Conservation (phyloP, 352 stramenopile genomes). For the Pythium oligandrum region DNA sequence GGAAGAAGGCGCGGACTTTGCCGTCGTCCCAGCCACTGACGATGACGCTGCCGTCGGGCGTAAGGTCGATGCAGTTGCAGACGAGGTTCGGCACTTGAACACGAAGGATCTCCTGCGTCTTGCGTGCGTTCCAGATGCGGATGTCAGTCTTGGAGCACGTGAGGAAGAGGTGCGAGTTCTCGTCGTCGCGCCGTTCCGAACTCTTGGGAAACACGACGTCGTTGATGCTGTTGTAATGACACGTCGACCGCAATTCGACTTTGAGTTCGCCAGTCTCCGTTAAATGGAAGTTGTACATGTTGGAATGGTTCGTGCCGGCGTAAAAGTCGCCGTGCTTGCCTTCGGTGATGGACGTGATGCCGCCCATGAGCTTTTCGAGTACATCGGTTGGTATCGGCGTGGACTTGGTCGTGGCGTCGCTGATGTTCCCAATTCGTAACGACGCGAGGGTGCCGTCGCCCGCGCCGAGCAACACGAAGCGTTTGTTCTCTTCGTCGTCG, state of each 20-base stretch:
- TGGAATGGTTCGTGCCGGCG: conserved; percentile 91
- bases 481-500: conserved; percentile 85
- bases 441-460: conserved; percentile 91
- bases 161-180: conserved; percentile 93
- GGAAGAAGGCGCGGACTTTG: conserved; percentile 96
- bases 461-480: conserved; percentile 85
- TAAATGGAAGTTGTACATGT: conserved; percentile 91
- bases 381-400: conserved; percentile 58
- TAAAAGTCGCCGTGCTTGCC: conserved; percentile 85
- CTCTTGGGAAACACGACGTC: conserved; percentile 91
- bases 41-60: conserved; percentile 83
- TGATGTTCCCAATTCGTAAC: conserved; percentile 68
- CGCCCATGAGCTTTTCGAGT: conserved; percentile 86
- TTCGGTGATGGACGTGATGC: conserved; percentile 88
- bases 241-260: conserved; percentile 83
- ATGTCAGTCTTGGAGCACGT: conserved; percentile 95
- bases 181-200: conserved; percentile 34
- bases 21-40: conserved; percentile 96
- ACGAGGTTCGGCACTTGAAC: conserved; percentile 97
- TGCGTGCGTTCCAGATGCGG: conserved; percentile 92
- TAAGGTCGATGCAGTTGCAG: conserved; percentile 93
- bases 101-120: conserved; percentile 92
- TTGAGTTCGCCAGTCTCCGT: conserved; percentile 23
- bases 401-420: conserved; percentile 54
- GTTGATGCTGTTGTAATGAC: conserved; percentile 90